Base-by-base conservation (phyloP, 2,329 filamentous ascomycete genomes). In the Trichoderma sp. region DNA sequence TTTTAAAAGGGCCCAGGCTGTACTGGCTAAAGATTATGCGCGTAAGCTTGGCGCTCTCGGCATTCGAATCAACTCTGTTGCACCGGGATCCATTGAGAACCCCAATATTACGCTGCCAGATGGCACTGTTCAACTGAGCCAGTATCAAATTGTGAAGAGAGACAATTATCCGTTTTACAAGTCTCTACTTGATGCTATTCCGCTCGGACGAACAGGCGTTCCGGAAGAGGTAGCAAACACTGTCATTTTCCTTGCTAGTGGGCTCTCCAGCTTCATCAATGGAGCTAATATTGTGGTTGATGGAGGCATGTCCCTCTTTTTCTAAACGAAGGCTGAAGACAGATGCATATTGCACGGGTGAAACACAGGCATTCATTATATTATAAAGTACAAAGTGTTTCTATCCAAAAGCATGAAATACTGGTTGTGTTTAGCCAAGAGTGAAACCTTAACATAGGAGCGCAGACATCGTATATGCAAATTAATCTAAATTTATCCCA, bases 1-100 rank as follows among this genome's bases (percentile, higher is more conserved):
- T 0, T 35, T 75, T 19, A 75, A 75, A 67, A 67, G 72, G 5
- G 71, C 74, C 0, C 72, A 75, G 7, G 72, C 72, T 0, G 69
- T 67, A 0, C n/a, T 75, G 6, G 72, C 73, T 9, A 75, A 73
- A 25, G 73, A 74, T 13, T 72, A 71, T 67, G 53, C 68, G 0
- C 68, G 69, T 8, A 70, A 66, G 50, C 71, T 75, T 10, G 71
- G 63, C 1, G 70, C 70, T 0, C 58, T 70, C 19, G 73, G 73
- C 9, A 70, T 75, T 13, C 71, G 73, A 13, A 72, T 75, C 54
- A 74, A 75, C 15, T 67, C 70, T 0, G 60, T 75, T 15, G 70
- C 50, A 1, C 73, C 73, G 0, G 73, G 73, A 0, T 61, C 67
- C 2, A 72, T 75, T 13, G 68, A 73, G n/a, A 67, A 70, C 1